Base-by-base conservation (phyloP, 2,329 filamentous ascomycete species). In the Berkeleyomyces basicola region DNA sequence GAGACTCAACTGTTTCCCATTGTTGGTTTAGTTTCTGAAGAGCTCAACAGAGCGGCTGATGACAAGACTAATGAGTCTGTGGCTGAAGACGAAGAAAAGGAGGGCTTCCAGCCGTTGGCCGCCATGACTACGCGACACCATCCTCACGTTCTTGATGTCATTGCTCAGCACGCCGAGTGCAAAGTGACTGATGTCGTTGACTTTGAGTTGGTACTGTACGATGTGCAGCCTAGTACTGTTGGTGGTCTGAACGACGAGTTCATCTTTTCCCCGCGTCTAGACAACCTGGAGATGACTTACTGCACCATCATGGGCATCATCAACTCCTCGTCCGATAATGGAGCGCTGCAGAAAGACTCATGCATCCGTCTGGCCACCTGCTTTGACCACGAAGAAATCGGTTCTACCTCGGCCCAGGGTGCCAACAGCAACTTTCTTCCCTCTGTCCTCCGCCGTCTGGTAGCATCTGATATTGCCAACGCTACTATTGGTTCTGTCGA, bases 371-470 rank as follows among this genome's bases (percentile, higher is more conserved):
- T 99, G n/a, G 86, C 95, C 67, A 87, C 90, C 43, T 88, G 92
- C 74, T 99, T 99, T 73, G 93, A 99, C 72, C 91, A 99, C 75
- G 93, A 99, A 74, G 93, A 99, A 72, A 93, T 99, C 70, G 93
- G 93, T 61, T 95, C 89, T 66, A 85, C 82, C 64, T 95, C 90
- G 2, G 91, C 92, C 4, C 93, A 99, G 70, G 93, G 93, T 66
- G 93, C 93, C 16, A 85, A 95, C 74, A 96, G 90, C 3, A 96
- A 96, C 74, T 80, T 96, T 64, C 81, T 99, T 16, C 92, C 93
- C 1, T 82, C 89, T 33, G 85, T 97, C 57, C 81, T 97, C 61
- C 87, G 88, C 65, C 88, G 93, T 62, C 81, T 99, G 16, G 93
- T 89, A 0, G 86, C 89, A 40, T 76, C 80, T 11, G 83, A 88